phyloP scores from a whole-genome alignment of 2,329 filamentous ascomycete species.

The Sporothrix pseudoabietina region DNA sequence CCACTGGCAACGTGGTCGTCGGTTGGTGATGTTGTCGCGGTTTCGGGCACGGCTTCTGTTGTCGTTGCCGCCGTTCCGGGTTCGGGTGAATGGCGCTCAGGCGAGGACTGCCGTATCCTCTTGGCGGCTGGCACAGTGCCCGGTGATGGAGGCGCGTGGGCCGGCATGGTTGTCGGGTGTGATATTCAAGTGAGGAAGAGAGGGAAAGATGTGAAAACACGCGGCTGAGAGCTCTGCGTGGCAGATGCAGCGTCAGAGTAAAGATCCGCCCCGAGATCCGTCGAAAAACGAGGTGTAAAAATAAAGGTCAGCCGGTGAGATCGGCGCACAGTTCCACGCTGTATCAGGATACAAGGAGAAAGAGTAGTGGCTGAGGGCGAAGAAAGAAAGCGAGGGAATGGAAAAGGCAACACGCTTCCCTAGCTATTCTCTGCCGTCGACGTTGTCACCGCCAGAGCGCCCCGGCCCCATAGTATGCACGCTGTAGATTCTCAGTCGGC shows the following conservation, averaged over 20 bases:
- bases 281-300: background rate
- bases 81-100: conserved; percentile 49
- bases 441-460: conserved; percentile 25
- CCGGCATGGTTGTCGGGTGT: conserved; percentile 46
- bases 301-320: background rate
- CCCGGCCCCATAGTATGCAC: conserved; percentile 22
- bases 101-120: conserved; percentile 58
- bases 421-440: conserved; percentile 24
- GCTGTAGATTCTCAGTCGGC: background rate
- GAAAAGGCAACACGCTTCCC: background rate
- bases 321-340: background rate
- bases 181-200: background rate
- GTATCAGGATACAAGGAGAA: background rate
- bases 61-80: conserved; percentile 38
- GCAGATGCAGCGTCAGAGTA: background rate
- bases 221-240: background rate
- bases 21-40: conserved; percentile 10
- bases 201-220: background rate
- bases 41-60: background rate
- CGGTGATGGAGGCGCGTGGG: conserved; percentile 53
- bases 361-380: background rate
- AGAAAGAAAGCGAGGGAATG: background rate
- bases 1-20: conserved; percentile 13
- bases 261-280: background rate
- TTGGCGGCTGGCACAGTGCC: conserved; percentile 57